Evolutionary conservation across 257 asterid genomes (phyloP).

Genomic region (Solanum gracilifrons): DNA sequence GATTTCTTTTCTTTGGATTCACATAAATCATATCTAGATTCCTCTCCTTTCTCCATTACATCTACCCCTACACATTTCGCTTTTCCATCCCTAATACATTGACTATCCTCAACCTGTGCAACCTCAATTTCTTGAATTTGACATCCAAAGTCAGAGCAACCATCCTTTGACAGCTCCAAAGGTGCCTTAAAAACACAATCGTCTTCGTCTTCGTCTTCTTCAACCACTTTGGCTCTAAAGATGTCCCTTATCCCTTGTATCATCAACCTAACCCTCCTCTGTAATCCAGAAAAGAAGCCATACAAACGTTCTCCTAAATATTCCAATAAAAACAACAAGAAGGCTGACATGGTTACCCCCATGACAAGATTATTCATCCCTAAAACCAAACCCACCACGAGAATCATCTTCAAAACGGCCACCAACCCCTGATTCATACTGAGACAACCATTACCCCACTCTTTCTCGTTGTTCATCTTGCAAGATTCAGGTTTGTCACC

Average conservation of each 20-base stretch:
- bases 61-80: slow-evolving; percentile 4
- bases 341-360: slow-evolving; percentile 65
- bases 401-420: slow-evolving; percentile 26
- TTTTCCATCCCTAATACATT: slow-evolving; percentile 8
- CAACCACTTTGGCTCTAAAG: background rate
- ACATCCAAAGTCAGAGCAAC: background rate
- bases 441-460: background rate
- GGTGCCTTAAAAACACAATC: background rate
- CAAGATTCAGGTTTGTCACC: background rate
- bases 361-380: slow-evolving; percentile 44
- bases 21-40: background rate
- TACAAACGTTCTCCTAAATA: slow-evolving; percentile 19
- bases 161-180: background rate
- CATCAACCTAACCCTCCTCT: background rate
- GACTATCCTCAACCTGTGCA: slow-evolving; percentile 13
- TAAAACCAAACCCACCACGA: slow-evolving; percentile 51
- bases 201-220: background rate
- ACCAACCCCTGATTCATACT: slow-evolving; percentile 22
- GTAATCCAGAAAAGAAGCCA: background rate
- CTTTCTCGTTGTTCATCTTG: background rate
- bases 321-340: slow-evolving; percentile 46
- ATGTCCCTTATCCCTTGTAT: background rate
- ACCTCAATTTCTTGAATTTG: slow-evolving; percentile 12
- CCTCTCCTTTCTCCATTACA: slow-evolving; percentile 20
- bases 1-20: slow-evolving; percentile 26